Conservation (phyloP, 306 rosid species). For the Vigna mungo region DNA sequence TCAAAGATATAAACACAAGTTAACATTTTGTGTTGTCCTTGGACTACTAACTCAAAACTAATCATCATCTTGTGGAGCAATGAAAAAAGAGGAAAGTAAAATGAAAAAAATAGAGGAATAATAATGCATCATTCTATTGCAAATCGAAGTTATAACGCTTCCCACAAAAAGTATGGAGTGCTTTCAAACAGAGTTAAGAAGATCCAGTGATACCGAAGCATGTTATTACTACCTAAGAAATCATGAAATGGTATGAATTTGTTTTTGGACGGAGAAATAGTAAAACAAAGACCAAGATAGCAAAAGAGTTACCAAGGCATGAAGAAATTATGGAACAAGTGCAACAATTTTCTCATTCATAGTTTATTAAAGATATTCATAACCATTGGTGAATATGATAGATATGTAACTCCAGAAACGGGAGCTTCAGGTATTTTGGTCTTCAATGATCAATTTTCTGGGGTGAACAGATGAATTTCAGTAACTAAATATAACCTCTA, state of each 20-base stretch:
- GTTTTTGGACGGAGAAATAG: neutral
- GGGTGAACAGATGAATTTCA: neutral
- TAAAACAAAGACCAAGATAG: neutral
- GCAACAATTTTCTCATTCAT: no score
- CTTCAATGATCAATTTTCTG: neutral
- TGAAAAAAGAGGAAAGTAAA: slow-evolving; percentile 7
- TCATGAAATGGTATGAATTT: neutral
- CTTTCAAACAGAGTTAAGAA: neutral
- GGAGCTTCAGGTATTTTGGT: neutral
- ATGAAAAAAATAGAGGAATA: slow-evolving; percentile 4
- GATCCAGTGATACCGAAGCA: neutral
- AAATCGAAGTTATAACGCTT: neutral
- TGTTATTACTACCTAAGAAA: neutral
- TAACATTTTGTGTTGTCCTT: neutral
- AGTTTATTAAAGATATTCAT: neutral
- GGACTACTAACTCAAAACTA: neutral
- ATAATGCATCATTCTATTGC: neutral
- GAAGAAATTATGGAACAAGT: neutral
- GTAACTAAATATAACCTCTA: neutral
- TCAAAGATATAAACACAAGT: neutral
- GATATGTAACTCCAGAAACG: neutral
- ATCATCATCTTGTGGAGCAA: neutral
- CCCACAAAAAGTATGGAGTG: neutral
- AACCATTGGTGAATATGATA: neutral
- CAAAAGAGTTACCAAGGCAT: neutral